A percentile compares a stretch with the other conserved stretches of the same genome.
Evolutionary conservation across 1,284 basidiomycete species (phyloP).

Genomic region (Chalciporus sp.): DNA sequence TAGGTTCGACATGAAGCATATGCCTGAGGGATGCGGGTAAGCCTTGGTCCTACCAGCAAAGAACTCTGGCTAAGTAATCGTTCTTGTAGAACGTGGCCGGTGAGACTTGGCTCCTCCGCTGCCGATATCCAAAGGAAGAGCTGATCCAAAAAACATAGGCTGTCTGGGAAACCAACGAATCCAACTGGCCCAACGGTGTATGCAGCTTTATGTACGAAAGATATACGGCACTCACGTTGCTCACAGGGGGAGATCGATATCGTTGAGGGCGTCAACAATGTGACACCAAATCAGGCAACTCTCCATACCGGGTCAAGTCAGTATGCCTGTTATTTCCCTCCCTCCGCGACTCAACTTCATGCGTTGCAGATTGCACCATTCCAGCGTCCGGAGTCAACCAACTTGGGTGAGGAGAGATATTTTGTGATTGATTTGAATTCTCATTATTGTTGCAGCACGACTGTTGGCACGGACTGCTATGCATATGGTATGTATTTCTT

Average conservation of each 20-base stretch:
- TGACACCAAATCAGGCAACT: constrained; percentile 39
- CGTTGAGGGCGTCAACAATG: constrained; percentile 41
- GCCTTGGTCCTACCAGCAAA: constrained; percentile 24
- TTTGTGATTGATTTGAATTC: constrained; percentile 19
- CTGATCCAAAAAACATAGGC: constrained; percentile 32
- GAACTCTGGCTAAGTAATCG: constrained; percentile 5
- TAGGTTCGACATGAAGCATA: constrained; percentile 42
- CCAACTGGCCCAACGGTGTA: constrained; percentile 53
- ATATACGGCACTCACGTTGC: neutral
- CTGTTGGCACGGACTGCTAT: constrained; percentile 36
- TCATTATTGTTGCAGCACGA: constrained; percentile 11
- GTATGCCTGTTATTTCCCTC: neutral
- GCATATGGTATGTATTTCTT: constrained; percentile 26
- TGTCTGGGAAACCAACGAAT: constrained; percentile 53
- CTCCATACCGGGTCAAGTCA: constrained; percentile 45
- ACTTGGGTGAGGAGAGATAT: constrained; percentile 19
- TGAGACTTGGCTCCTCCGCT: constrained; percentile 13
- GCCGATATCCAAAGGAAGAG: neutral
- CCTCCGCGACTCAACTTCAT: neutral
- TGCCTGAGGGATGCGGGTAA: constrained; percentile 69
- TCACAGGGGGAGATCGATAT: constrained; percentile 47
- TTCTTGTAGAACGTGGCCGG: constrained; percentile 48
- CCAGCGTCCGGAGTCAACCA: constrained; percentile 25
- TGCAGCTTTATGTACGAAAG: neutral
- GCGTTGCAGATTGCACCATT: constrained; percentile 24